Base-by-base conservation (phyloP, 2,329 filamentous ascomycete genomes). In the Hortaea werneckii region DNA sequence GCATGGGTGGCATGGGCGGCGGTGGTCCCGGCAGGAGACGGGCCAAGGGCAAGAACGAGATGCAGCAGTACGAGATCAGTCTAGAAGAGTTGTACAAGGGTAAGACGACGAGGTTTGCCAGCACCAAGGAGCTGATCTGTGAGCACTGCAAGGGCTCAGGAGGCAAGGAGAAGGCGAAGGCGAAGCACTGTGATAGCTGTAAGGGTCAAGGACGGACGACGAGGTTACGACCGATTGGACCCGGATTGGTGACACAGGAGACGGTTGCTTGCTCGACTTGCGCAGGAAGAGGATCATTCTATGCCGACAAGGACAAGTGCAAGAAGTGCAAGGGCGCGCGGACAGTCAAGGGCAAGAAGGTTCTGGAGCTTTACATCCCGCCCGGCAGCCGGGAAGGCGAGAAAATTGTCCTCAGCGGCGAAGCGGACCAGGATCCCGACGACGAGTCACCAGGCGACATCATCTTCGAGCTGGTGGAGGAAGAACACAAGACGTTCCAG, bases 301-400 rank as follows among this genome's bases (percentile, higher is more conserved):
- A 82, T 71, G 90, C 90, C 67, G 87, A 95, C 62, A 96, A 96
- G 74, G 92, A 98, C 62, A 87, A 87, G 63, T 98, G 92, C 75
- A 95, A 94, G 76, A 95, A 92, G 74, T 98, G 92, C 79, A 96
- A 96, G 71, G 92, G 92, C 60, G 86, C 85, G 66, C 79, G 87
- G 51, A 88, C 87, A 10, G 80, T 81, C 39, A 83, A 88, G 59
- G 85, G 92, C 68, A 92, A 86, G 68, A 98, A 96, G 72, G 85
- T 90, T 3, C 74, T 98, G 50, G 92, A 98, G 69, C 83, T 98
- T 43, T 96, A 96, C 70, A 95, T 98, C 49, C 88, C 90, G 7
- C 80, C 85, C 43, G 90, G 90, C 40, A 84, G 65, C 41, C 72
- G 77, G 50, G 71, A 94, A 64, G 89, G 89, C 53, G 90, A 98